Evolutionary conservation across 2,329 filamentous ascomycete species (phyloP).

Genomic region (Trichoderma arundinaceum): DNA sequence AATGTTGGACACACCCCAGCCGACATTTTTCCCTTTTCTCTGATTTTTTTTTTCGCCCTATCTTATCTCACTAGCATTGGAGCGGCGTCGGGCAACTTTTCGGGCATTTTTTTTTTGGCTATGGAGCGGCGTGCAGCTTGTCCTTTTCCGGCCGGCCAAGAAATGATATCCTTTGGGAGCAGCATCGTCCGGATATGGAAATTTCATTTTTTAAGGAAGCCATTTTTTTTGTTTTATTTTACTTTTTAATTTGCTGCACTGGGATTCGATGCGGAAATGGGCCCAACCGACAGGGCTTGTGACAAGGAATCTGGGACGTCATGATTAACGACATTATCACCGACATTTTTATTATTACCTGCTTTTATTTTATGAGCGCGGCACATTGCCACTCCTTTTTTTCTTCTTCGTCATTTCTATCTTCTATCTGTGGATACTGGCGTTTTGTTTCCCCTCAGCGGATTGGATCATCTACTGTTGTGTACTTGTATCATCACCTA

Average conservation of each 20-base stretch:
- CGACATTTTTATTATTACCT: background rate
- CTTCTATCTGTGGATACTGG: too few relatives aligned
- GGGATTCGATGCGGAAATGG: background rate
- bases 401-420: background rate
- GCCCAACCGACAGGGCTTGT: background rate
- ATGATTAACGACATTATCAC: background rate
- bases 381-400: background rate
- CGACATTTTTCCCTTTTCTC: background rate
- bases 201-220: too few relatives aligned
- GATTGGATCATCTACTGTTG: too few relatives aligned
- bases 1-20: background rate
- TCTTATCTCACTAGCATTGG: background rate
- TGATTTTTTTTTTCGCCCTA: background rate
- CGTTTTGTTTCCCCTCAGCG: too few relatives aligned
- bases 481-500: too few relatives aligned
- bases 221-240: background rate
- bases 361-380: background rate
- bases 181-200: too few relatives aligned
- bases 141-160: too few relatives aligned
- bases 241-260: background rate
- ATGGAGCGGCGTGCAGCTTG: too few relatives aligned
- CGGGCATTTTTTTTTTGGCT: background rate
- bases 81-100: too few relatives aligned
- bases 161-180: too few relatives aligned
- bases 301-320: background rate